Evolutionary conservation across 2,329 filamentous ascomycete genomes (phyloP), one percentile per base, ranked within the genome.

Genomic region (Erysiphe neolycopersici): DNA sequence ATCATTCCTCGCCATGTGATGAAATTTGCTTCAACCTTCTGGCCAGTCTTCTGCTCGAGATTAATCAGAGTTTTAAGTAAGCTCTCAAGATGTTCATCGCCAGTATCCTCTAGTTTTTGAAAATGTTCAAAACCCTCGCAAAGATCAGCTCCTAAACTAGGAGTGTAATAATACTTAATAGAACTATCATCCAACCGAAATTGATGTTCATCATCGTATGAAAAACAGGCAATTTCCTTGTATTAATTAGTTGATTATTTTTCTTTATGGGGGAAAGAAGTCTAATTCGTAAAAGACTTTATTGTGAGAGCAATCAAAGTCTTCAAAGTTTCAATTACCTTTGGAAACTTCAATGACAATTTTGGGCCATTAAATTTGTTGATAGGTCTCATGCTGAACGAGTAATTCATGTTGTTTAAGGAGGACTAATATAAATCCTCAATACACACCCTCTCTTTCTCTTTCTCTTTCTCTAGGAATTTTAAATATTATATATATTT

Each of bases 1-100:
- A 98, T 85, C 83, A 95, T 94, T 33, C 89, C 89, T 54, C 89
- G 68, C 87, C 87, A 98, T 1, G 87, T 95, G 43, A 95, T 68
- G 39, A 95, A 58, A 52, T 92, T 74, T 2, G 79, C 77, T 47
- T 84, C 75, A 30, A 77, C 74, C 54, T 69, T 76, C 53, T 71
- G 66, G 2, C 71, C 69, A 0, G 68, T 71, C 50, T 73, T 65
- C 57, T 75, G 66, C 60, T 95, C 89, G 50, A 81, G 66, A 22
- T 69, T 68, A 41, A 74, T 65, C 39, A 98, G 72, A 1, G 84
- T 77, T 47, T 72, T 75, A 18, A 98, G 64, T 29, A 98, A 64
- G 47, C 79, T 78, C 54, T 91, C 80, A 3, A 98, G 64, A 60
- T 98, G 89, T 52, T 89, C 81, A 58, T 93, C 83, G n/a, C 64